These are phyloP conservation scores for Falciphora oryzae DNA, from an alignment of 2,329 filamentous ascomycete genomes.

Conservation along the genomic window DNA sequence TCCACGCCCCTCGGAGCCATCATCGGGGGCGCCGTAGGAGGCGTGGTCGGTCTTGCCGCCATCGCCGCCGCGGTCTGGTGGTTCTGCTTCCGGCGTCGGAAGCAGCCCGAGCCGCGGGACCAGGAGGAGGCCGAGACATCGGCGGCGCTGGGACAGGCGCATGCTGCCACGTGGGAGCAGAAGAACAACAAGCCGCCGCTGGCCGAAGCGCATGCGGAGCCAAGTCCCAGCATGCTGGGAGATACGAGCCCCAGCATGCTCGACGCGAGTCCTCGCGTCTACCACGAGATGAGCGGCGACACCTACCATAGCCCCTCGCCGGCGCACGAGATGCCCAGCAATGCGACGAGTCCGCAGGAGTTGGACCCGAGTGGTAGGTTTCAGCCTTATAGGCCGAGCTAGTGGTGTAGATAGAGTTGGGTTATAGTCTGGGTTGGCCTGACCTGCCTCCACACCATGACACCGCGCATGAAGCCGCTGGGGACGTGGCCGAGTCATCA, in stretches of 20 bases:
- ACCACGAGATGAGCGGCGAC: background rate
- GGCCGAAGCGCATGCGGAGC: background rate
- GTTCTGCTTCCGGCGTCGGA: background rate
- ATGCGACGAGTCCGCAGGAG: background rate
- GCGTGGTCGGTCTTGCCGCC: background rate
- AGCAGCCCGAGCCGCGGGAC: background rate
- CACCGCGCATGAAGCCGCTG: no score
- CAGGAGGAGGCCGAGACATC: background rate
- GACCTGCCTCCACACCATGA: no score
- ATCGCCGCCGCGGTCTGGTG: background rate
- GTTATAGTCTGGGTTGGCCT: no score
- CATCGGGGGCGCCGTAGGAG: constrained; percentile 1
- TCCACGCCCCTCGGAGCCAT: background rate
- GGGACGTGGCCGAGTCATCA: background rate
- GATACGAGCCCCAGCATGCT: no score
- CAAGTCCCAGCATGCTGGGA: background rate
- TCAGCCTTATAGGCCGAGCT: background rate
- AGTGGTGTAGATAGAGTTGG: no score
- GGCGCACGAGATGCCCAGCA: background rate
- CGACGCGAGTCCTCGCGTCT: background rate
- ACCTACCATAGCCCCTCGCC: no score
- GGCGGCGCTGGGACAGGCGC: background rate
- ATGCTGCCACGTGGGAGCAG: background rate
- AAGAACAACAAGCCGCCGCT: background rate
- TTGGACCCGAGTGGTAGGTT: background rate